phyloP scores from a whole-genome alignment of 2,329 filamentous ascomycete species.

The Mariannaea sp. region DNA sequence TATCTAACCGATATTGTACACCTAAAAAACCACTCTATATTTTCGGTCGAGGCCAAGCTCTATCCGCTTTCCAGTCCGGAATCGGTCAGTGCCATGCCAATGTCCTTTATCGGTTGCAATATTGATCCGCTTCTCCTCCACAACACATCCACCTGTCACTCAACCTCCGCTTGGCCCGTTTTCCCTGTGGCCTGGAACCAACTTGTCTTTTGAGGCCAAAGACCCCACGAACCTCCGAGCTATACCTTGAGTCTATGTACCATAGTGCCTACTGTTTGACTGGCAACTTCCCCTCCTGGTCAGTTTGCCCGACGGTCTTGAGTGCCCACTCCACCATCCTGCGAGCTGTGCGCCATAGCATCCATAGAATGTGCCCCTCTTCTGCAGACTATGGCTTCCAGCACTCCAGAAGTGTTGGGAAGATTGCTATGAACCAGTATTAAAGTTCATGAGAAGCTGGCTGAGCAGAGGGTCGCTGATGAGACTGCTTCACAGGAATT shows the following conservation, averaged over 20 bases:
- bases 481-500: no score
- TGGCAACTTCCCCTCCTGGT: constrained; percentile 14
- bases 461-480: no score
- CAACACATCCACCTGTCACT: neutral
- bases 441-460: no score
- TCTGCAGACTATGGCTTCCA: neutral
- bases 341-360: neutral
- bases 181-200: neutral
- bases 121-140: constrained; percentile 1
- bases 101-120: no score
- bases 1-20: neutral
- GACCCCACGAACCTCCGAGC: constrained; percentile 2
- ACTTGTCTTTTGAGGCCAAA: neutral
- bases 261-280: constrained; percentile 2
- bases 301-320: constrained; percentile 11
- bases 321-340: neutral
- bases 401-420: no score
- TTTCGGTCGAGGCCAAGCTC: neutral
- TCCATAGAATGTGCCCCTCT: neutral
- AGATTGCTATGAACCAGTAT: no score
- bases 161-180: neutral
- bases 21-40: no score
- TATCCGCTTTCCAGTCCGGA: constrained; percentile 1
- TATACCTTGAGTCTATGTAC: neutral
- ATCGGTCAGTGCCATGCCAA: neutral